A percentile compares a stretch with the other conserved stretches of the same genome.
phyloP scores from a whole-genome alignment of 2,329 filamentous ascomycete genomes.

The Thermothelomyces thermophilus region DNA sequence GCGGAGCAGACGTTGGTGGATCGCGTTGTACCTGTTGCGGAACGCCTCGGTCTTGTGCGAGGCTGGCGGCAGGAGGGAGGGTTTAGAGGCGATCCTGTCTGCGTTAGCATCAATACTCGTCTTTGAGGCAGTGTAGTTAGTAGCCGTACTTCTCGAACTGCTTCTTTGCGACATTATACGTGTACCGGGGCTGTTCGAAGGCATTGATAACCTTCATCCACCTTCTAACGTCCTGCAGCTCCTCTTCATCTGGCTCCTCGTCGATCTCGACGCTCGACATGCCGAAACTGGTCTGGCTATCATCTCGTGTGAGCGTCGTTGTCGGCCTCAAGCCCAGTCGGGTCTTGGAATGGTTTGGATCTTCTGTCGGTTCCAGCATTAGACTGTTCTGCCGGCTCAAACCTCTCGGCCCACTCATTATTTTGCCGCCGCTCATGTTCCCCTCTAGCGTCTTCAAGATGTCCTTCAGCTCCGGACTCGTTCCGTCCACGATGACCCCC shows the following conservation, averaged over 20 bases:
- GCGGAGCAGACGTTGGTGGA: constrained; percentile 84
- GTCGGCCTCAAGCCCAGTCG: constrained; percentile 48
- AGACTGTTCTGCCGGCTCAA: constrained; percentile 59
- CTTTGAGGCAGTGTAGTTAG: background rate
- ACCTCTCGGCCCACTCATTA: constrained; percentile 46
- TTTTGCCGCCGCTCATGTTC: constrained; percentile 79
- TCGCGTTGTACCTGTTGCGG: constrained; percentile 82
- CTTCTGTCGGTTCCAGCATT: constrained; percentile 50
- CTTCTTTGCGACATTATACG: constrained; percentile 75
- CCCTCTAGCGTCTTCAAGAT: constrained; percentile 81
- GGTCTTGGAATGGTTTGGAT: constrained; percentile 47
- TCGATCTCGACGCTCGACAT: constrained; percentile 49
- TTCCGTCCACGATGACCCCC: constrained; percentile 84
- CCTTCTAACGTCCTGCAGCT: constrained; percentile 61
- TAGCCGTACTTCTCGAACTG: constrained; percentile 69
- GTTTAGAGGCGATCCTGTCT: constrained; percentile 52
- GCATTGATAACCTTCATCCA: constrained; percentile 83
- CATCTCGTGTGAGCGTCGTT: constrained; percentile 45
- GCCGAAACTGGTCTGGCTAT: constrained; percentile 60
- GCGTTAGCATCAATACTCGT: constrained; percentile 18
- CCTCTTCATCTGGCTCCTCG: constrained; percentile 50
- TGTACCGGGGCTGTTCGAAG: constrained; percentile 74
- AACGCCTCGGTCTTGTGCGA: constrained; percentile 80
- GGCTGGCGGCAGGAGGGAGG: constrained; percentile 67
- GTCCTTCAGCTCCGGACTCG: constrained; percentile 65